Evolutionary conservation across 805 yeast genomes (phyloP).

Genomic region (Barnettozyma vustinii): DNA sequence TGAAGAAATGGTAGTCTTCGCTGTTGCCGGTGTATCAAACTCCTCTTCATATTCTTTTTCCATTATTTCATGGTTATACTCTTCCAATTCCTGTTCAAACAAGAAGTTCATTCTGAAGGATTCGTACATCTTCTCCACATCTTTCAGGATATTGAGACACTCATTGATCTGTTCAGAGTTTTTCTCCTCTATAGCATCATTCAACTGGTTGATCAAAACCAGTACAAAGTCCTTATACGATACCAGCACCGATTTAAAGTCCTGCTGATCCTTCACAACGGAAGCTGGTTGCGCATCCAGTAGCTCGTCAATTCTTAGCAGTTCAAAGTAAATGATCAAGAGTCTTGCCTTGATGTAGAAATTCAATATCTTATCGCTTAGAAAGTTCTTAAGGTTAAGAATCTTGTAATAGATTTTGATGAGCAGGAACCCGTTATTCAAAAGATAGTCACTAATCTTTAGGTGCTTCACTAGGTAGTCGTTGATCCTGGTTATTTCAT

Average conservation of each 20-base stretch:
- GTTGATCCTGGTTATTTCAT: constrained; percentile 2
- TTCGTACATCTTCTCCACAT: constrained; percentile 71
- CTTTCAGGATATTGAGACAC: constrained; percentile 60
- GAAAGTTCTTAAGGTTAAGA: constrained; percentile 43
- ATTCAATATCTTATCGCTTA: constrained; percentile 49
- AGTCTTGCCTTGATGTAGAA: constrained; percentile 62
- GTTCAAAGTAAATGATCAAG: constrained; percentile 57
- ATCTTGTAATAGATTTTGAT: constrained; percentile 27
- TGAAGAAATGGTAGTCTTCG: constrained; percentile 50
- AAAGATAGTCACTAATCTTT: constrained; percentile 10
- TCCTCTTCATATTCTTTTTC: constrained; percentile 6
- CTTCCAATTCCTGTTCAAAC: constrained; percentile 27
- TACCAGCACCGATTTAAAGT: constrained; percentile 37
- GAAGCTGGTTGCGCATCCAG: constrained; percentile 19
- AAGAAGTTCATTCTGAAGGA: constrained; percentile 38
- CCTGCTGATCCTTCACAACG: constrained; percentile 20
- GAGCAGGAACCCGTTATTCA: constrained; percentile 21
- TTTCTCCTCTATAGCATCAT: constrained; percentile 44
- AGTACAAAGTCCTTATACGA: constrained; percentile 57
- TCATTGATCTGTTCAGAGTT: constrained; percentile 59
- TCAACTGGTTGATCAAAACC: constrained; percentile 52
- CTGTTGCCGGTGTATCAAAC: constrained; percentile 27
- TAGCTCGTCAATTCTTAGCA: constrained; percentile 37
- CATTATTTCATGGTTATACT: constrained; percentile 11
- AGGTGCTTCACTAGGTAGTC: constrained; percentile 6